Base-by-base conservation (phyloP, 2,329 filamentous ascomycete species). In the Chaetomium strumarium region DNA sequence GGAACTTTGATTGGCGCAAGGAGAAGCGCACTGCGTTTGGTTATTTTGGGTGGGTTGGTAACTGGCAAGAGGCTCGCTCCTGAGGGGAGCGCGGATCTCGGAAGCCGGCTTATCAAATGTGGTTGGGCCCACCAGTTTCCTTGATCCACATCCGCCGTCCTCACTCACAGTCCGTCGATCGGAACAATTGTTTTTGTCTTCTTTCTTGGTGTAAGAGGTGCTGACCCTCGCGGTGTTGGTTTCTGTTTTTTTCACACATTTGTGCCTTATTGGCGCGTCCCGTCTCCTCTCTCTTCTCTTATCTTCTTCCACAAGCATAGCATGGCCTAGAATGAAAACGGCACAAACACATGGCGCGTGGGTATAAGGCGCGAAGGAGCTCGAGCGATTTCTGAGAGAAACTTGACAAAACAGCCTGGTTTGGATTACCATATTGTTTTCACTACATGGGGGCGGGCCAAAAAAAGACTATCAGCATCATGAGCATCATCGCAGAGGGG, bases 21-120 rank as follows among this genome's bases (percentile, higher is more conserved):
- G 83, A 86, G 58, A 75, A 73, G 65, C 79, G 78, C 62, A 70
- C 77, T 66, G 85, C 86, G 73, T 80, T 88, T 69, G 85, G 84
- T 66, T 87, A 92, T 66, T 74, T 91, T 76, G 90, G 95, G 82
- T 95, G 92, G 85, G 89, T 96, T 83, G 90, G 90, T 77, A 89
- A 88, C 74, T 95, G 88, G 83, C 84, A 88, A 70, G 83, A 84
- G 62, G 70, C 70, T 65, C 68, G 71, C 59, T 74, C 69, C 62
- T 70, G 60, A 64, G 56, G 60, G 59, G 56, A 62, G 58, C 57
- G 58, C 55, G 57, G 40, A 43, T 57, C 59, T 58, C 65, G 60
- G 55, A 52, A 58, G 63, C 58, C 54, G 58, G 69, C 64, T 68
- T 67, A 75, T 69, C 81, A 81, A 79, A 83, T 82, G 80, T 84